These are phyloP conservation scores for Saccharum hybrid DNA, from an alignment of 202 grass and related monocot species.

Conservation along the genomic window DNA sequence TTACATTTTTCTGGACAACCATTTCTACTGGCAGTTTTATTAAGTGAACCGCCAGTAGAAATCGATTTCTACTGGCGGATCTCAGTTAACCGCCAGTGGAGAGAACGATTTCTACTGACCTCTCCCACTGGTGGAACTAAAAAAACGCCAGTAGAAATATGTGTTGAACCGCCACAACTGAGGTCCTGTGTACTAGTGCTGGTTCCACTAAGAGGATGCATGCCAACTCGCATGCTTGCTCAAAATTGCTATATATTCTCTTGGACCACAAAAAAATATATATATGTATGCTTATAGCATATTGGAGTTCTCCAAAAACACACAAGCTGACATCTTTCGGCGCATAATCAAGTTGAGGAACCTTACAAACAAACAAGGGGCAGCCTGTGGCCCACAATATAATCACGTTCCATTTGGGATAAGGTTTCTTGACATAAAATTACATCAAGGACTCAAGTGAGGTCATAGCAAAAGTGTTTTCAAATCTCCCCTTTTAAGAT, in stretches of 20 bases:
- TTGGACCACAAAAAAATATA: conserved; percentile 38
- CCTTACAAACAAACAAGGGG: conserved; percentile 47
- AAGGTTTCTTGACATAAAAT: conserved; percentile 66
- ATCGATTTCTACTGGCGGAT: no score
- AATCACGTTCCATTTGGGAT: conserved; percentile 69
- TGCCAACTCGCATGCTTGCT: conserved; percentile 54
- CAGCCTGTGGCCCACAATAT: conserved; percentile 43
- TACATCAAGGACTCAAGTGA: conserved; percentile 62
- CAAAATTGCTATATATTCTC: conserved; percentile 52
- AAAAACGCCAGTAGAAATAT: no score
- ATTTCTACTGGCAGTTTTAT: no score
- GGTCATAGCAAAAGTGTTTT: conserved; percentile 67
- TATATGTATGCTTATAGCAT: conserved; percentile 40
- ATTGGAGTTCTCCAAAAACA: conserved; percentile 55
- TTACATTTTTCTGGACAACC: no score
- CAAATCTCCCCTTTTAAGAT: conserved; percentile 76
- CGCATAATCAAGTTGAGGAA: conserved; percentile 53
- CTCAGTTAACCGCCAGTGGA: no score
- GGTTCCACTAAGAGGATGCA: conserved; percentile 51
- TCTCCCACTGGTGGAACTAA: no score
- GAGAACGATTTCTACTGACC: no score
- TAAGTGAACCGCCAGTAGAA: no score
- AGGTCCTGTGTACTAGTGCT: no score
- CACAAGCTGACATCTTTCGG: conserved; percentile 59
- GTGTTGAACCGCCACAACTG: no score